phyloP scores from a whole-genome alignment of 2,329 filamentous ascomycete genomes.

The Trichophyton equinum region DNA sequence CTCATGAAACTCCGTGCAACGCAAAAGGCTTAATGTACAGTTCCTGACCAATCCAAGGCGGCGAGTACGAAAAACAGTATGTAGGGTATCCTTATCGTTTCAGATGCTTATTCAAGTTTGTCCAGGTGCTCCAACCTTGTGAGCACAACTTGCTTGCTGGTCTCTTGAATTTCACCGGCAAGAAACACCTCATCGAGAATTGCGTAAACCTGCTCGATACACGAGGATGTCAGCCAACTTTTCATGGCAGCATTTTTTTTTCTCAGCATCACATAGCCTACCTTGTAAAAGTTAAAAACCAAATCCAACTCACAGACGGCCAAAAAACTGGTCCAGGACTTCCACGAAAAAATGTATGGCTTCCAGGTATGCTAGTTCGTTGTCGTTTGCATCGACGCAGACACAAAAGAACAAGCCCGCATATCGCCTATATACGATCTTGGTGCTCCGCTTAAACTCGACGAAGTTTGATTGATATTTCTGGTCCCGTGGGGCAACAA shows the following conservation, averaged over 20 bases:
- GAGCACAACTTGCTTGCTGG: slow-evolving; percentile 92
- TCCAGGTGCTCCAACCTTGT: slow-evolving; percentile 90
- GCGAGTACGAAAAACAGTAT: neutral
- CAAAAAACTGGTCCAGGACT: slow-evolving; percentile 95
- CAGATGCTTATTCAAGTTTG: slow-evolving; percentile 62
- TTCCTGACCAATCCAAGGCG: neutral
- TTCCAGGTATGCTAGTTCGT: slow-evolving; percentile 91
- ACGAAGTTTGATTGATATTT: slow-evolving; percentile 99
- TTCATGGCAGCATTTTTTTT: too few species aligned
- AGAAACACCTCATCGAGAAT: slow-evolving; percentile 98
- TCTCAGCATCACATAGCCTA: slow-evolving; percentile 23
- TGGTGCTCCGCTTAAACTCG: slow-evolving; percentile 60
- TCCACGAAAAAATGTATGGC: slow-evolving; percentile 99
- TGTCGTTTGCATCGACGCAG: slow-evolving; percentile 97
- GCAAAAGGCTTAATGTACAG: too few species aligned
- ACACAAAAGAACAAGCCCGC: slow-evolving; percentile 98
- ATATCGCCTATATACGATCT: slow-evolving; percentile 95
- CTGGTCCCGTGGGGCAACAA: slow-evolving; percentile 93
- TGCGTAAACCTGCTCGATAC: slow-evolving; percentile 60
- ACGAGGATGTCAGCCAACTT: neutral
- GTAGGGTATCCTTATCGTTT: neutral
- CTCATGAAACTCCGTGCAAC: too few species aligned
- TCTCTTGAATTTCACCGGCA: slow-evolving; percentile 96
- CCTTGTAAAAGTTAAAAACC: slow-evolving; percentile 60
- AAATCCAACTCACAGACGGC: slow-evolving; percentile 93